Base-by-base conservation (phyloP, 139 green algal species). In the Pseudopediastrum boryanum region DNA sequence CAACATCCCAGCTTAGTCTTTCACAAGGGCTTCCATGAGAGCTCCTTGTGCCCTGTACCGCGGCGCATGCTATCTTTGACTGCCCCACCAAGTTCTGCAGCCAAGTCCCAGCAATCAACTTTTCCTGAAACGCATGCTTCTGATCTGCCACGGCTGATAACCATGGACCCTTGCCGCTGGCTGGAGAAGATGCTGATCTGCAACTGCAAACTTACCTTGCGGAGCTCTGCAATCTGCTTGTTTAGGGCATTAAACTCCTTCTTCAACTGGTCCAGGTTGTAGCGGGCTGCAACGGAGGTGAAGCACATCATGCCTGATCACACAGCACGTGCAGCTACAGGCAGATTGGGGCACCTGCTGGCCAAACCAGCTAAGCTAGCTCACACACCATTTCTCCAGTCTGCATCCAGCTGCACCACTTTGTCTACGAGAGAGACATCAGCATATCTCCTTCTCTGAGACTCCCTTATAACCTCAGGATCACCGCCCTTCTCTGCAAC, bases 241-340 rank as follows among this genome's bases (percentile, higher is more conserved):
- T 94, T 97, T 2, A 97, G 56, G 0, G 89, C 89, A 85, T 99
- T 99, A 85, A 98, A 97, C 33, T 99, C 91, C 77, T 90, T 95
- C 56, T 97, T 96, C 2, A 94, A 56, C 10, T 87, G 81, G 38
- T 99, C 96, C 54, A 97, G 81, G 42, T 93, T 25, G 74, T 86
- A 95, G 19, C 86, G 87, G 3, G 89, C 94, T 98, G 87, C 80
- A 29, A 86, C 19, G 16, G 2, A 75, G 2, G 38, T 10, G 61
- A 54, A 52, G n/a, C 33, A 33, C 23, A 31, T 71, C 21, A 23
- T 21, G 48, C 41, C 65, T 51, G 9, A 12, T 63, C 16, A 50
- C 0, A 31, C 0, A n/a, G 4, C 33, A 16, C 71, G 1, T 36
- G 16, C 16, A 58, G 48, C 19, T 58, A 16, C 48, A 16, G 16